A percentile compares a stretch with the other conserved stretches of the same genome.
These are phyloP conservation scores for Aspergillus hancockii DNA, from an alignment of 495 filamentous ascomycete genomes.

Conservation along the genomic window DNA sequence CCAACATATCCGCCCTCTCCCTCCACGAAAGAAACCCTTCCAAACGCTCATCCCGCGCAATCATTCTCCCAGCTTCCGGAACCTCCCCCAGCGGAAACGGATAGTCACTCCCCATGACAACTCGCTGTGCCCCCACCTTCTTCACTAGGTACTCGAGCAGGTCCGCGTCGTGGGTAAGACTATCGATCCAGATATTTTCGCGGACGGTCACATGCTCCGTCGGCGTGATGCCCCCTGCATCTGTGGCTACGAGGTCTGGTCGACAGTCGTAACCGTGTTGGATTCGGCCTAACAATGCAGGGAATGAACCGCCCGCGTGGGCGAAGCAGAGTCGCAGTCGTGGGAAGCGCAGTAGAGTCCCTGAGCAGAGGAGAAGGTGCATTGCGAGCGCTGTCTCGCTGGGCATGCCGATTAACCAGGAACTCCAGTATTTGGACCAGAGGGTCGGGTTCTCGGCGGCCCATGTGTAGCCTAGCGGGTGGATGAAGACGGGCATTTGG, in stretches of 20 bases:
- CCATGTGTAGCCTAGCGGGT: slow-evolving; percentile 23
- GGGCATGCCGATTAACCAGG: slow-evolving; percentile 26
- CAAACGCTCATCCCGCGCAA: slow-evolving; percentile 18
- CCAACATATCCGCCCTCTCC: slow-evolving; percentile 22
- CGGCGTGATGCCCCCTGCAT: slow-evolving; percentile 20
- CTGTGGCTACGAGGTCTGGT: slow-evolving; percentile 24
- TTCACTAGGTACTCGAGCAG: slow-evolving; percentile 23
- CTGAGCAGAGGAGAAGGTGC: slow-evolving; percentile 19
- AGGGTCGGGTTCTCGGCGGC: slow-evolving; percentile 20
- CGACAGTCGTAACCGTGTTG: slow-evolving; percentile 28
- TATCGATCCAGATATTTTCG: slow-evolving; percentile 29
- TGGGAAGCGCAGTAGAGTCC: slow-evolving; percentile 19
- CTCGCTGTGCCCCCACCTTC: slow-evolving; percentile 20
- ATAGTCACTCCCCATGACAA: slow-evolving; percentile 30
- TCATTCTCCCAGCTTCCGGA: slow-evolving; percentile 24
- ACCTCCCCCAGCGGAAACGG: slow-evolving; percentile 28
- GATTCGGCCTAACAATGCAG: slow-evolving; percentile 22
- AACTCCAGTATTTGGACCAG: slow-evolving; percentile 24
- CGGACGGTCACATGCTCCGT: slow-evolving; percentile 17
- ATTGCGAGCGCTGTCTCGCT: slow-evolving; percentile 25
- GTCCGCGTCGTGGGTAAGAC: slow-evolving; percentile 25
- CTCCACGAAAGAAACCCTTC: slow-evolving; percentile 17
- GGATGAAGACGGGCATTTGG: slow-evolving; percentile 22
- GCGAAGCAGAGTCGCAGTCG: slow-evolving; percentile 24
- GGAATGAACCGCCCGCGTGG: slow-evolving; percentile 22